Conservation (phyloP, 208 protist genomes). For the Wallacemonas sp. region DNA sequence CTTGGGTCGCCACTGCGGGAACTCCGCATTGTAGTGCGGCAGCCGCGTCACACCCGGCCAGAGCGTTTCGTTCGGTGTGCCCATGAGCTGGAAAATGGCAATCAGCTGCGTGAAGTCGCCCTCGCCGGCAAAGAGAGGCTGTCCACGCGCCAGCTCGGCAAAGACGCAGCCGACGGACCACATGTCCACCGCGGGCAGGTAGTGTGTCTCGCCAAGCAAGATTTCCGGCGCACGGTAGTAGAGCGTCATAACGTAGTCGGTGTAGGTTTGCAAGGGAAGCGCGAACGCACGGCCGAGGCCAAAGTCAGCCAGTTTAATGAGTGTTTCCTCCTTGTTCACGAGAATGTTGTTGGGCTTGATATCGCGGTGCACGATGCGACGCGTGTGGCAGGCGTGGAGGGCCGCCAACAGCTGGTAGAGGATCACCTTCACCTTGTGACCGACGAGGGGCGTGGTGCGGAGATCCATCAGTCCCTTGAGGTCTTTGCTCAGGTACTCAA, state of each 20-base stretch:
- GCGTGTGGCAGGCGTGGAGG: slow-evolving; percentile 84
- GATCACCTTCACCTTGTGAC: slow-evolving; percentile 62
- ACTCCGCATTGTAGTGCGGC: slow-evolving; percentile 73
- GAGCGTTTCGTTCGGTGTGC: slow-evolving; percentile 89
- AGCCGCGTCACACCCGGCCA: slow-evolving; percentile 78
- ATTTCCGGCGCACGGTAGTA: slow-evolving; percentile 96
- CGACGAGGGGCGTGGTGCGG: slow-evolving; percentile 55
- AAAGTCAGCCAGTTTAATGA: slow-evolving; percentile 92
- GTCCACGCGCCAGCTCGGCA: slow-evolving; percentile 92
- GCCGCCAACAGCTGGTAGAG: slow-evolving; percentile 83
- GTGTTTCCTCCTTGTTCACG: slow-evolving; percentile 63
- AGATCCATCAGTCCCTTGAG: slow-evolving; percentile 94
- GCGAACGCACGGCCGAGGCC: slow-evolving; percentile 86
- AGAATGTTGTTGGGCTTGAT: slow-evolving; percentile 93
- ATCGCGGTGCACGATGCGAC: slow-evolving; percentile 90
- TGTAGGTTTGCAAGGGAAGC: slow-evolving; percentile 86
- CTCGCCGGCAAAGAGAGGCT: slow-evolving; percentile 85
- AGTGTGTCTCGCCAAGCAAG: slow-evolving; percentile 85
- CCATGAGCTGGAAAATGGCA: slow-evolving; percentile 90
- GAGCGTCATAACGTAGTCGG: slow-evolving; percentile 92
- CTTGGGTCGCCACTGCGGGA: slow-evolving; percentile 52
- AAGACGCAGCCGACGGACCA: slow-evolving; percentile 95
- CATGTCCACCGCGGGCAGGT: slow-evolving; percentile 91
- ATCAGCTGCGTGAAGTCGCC: slow-evolving; percentile 91
- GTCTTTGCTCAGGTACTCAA: slow-evolving; percentile 97